Conservation (phyloP, 1,284 basidiomycete species). For the Cryptococcus hybrid region DNA sequence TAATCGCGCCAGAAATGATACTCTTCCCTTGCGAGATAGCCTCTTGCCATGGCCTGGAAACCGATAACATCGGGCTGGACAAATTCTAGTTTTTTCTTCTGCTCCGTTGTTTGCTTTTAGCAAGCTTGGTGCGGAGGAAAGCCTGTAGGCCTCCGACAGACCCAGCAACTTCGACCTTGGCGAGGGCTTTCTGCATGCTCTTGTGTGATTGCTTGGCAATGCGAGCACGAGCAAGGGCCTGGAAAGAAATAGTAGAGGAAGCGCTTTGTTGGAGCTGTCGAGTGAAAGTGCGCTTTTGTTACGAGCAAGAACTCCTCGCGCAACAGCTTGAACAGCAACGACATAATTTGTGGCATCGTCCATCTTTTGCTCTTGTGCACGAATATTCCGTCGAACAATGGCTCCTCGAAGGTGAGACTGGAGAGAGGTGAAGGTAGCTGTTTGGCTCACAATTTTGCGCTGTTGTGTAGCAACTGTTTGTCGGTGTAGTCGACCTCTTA, state of each 20-base stretch:
- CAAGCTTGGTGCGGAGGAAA: constrained; percentile 79
- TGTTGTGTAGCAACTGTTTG: constrained; percentile 30
- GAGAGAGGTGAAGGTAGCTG: constrained; percentile 56
- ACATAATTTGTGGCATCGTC: constrained; percentile 68
- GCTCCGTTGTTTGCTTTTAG: constrained; percentile 83
- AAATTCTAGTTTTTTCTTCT: constrained; percentile 78
- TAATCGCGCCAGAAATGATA: constrained; percentile 85
- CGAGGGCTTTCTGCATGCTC: constrained; percentile 71
- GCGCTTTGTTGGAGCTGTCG: constrained; percentile 55
- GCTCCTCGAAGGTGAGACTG: constrained; percentile 82
- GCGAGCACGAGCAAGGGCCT: constrained; percentile 76
- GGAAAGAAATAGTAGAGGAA: constrained; percentile 67
- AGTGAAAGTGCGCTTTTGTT: constrained; percentile 66
- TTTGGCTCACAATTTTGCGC: constrained; percentile 19
- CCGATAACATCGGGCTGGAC: constrained; percentile 83
- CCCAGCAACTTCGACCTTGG: constrained; percentile 70
- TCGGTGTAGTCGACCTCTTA: constrained; percentile 36
- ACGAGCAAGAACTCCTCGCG: constrained; percentile 76
- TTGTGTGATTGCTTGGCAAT: constrained; percentile 71
- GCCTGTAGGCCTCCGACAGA: constrained; percentile 83
- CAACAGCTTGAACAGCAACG: constrained; percentile 77
- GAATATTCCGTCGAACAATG: constrained; percentile 67
- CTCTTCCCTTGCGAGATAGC: constrained; percentile 71
- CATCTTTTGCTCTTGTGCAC: constrained; percentile 68
- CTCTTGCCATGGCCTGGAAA: constrained; percentile 79